Evolutionary conservation across 345 rosid species (phyloP), one percentile per base, ranked within the genome.

Genomic region (Luvunga scandens): DNA sequence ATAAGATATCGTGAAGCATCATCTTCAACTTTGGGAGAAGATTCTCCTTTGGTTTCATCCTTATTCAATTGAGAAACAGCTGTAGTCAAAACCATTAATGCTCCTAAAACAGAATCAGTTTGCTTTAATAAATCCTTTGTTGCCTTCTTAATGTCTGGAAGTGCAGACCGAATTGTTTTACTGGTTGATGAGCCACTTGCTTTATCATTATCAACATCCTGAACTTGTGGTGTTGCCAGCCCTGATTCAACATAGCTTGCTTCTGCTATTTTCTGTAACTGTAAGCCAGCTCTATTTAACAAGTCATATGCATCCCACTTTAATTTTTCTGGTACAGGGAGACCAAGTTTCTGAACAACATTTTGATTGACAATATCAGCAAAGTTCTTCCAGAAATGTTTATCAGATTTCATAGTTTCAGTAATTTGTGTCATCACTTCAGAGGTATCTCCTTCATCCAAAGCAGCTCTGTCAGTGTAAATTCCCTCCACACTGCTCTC

Each of bases 81-180:
- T 13, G 98, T 84, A 30, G 93, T 85, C 85, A 93, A 81, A 83
- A 95, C 96, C 97, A 95, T 88, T 78, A 92, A 84, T 63, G 98
- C 92, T 81, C 99, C 98, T 69, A 95, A 87, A 73, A 93, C 87
- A 64, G 95, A 89, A 79, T 95, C 99, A 61, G 94, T 91, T 87
- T 93, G 99, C 81, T 81, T 86, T 61, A 93, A 85, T 76, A 95
- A 81, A 78, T 93, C 99, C 83, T 90, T 82, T 38, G 94, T 91
- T 31, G 89, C 98, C 78, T 84, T 92, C 84, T 89, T 91, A 79
- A 93, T 85, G 81, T 92, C 96, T 9, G 93, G 87, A 80, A 93
- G 85, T 73, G 99, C 92, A 78, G 98, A 84, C 77, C 88, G 91
- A 76, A 87, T 72, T 3, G 42, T 55, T 39, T 78, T 87, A 66